phyloP scores from a whole-genome alignment of 2,329 filamentous ascomycete species.

The Hyphodiscus sp. region DNA sequence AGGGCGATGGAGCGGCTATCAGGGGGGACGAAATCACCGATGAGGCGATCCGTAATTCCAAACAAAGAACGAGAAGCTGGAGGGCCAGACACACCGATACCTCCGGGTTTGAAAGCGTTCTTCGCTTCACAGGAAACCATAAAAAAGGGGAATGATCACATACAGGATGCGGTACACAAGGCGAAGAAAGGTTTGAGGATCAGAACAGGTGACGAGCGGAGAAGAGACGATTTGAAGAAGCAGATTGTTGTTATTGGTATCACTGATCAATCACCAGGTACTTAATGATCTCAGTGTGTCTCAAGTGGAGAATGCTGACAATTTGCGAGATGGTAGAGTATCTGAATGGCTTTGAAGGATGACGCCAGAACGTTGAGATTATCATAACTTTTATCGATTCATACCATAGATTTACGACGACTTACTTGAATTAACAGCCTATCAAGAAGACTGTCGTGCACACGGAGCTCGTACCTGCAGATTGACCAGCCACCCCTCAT shows the following conservation, averaged over 20 bases:
- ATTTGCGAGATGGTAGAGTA: neutral
- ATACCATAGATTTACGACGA: neutral
- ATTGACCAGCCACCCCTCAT: neutral
- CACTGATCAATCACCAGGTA: conserved; percentile 22
- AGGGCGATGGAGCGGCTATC: neutral
- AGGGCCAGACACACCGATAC: conserved; percentile 18
- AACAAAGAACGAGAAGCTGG: conserved; percentile 10
- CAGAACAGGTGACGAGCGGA: conserved; percentile 13
- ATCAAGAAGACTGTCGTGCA: neutral
- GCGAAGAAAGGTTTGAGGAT: conserved; percentile 14
- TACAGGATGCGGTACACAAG: conserved; percentile 15
- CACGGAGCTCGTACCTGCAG: conserved; percentile 2
- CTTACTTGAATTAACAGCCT: neutral
- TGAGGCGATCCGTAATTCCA: neutral
- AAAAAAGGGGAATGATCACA: conserved; percentile 12
- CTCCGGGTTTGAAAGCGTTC: conserved; percentile 10
- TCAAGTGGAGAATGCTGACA: neutral
- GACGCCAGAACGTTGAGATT: neutral
- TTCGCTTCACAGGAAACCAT: conserved; percentile 4
- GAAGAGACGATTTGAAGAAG: conserved; percentile 21
- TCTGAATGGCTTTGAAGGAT: conserved; percentile 4
- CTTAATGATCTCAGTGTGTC: neutral
- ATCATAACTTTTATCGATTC: neutral
- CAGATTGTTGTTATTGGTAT: conserved; percentile 22
- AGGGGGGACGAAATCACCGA: conserved; percentile 1